These are phyloP conservation scores for Talaromyces sp. DNA, from an alignment of 2,329 filamentous ascomycete genomes.

Conservation along the genomic window DNA sequence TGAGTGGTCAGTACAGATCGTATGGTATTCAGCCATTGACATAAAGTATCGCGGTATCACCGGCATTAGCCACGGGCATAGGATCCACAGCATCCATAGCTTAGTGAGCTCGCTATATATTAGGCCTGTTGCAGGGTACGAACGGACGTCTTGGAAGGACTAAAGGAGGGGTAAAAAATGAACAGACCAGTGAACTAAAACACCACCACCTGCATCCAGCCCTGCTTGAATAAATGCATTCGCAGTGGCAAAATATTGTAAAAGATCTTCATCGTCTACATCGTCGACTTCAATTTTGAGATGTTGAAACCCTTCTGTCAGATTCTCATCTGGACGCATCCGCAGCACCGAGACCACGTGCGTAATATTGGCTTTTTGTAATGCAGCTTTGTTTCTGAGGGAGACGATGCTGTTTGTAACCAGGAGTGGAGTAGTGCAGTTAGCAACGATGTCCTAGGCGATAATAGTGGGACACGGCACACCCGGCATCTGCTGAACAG, in stretches of 20 bases:
- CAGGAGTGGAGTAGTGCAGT: neutral
- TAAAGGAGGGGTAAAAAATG: neutral
- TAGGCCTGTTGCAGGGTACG: neutral
- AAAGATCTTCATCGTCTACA: slow-evolving; percentile 78
- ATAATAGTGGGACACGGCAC: neutral
- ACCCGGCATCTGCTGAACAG: neutral
- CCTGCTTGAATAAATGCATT: slow-evolving; percentile 80
- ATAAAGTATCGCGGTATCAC: neutral
- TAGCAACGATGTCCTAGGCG: neutral
- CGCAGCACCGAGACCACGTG: slow-evolving; percentile 78
- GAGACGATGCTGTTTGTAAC: slow-evolving; percentile 63
- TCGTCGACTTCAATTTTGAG: slow-evolving; percentile 83
- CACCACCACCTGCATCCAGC: slow-evolving; percentile 55
- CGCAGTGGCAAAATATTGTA: slow-evolving; percentile 71
- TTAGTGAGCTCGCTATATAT: neutral
- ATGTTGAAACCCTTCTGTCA: slow-evolving; percentile 60
- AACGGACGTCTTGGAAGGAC: neutral
- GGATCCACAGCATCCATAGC: slow-evolving; percentile 1
- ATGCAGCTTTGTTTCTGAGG: slow-evolving; percentile 63
- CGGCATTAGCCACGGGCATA: neutral
- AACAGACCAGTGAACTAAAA: slow-evolving; percentile 67
- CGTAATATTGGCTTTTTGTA: slow-evolving; percentile 71
- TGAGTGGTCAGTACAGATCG: neutral
- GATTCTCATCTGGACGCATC: slow-evolving; percentile 46
- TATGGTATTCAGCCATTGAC: neutral